Evolutionary conservation across 257 asterid genomes (phyloP).

Genomic region (Solanum phureja): DNA sequence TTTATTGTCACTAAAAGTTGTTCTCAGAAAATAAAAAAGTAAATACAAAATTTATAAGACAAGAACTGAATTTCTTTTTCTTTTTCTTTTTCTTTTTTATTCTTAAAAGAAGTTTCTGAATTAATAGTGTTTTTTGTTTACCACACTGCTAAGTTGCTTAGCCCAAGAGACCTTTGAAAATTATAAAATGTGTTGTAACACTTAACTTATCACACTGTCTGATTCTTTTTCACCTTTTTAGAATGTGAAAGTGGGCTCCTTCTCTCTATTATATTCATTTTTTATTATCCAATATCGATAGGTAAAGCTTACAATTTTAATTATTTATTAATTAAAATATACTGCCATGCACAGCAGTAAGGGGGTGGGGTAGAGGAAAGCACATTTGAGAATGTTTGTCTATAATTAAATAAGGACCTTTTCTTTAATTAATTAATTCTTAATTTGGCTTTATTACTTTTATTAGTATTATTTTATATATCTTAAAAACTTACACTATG

Average conservation of each 20-base stretch:
- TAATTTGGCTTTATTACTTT: neutral
- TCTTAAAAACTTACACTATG: neutral
- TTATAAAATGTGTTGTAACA: neutral
- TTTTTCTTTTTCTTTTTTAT: neutral
- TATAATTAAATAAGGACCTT: neutral
- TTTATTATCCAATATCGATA: neutral
- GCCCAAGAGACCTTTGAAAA: slow-evolving; percentile 1
- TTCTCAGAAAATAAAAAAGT: too few relatives aligned
- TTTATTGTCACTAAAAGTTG: too few relatives aligned
- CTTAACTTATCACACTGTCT: neutral
- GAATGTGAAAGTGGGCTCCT: neutral
- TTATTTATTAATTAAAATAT: neutral
- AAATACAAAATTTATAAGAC: neutral
- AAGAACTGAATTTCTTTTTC: neutral
- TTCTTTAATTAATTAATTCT: neutral
- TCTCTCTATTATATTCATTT: neutral
- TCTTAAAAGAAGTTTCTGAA: neutral
- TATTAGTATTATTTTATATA: neutral
- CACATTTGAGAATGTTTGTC: slow-evolving; percentile 19
- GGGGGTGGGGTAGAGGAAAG: neutral
- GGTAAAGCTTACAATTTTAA: neutral
- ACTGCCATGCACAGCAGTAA: neutral
- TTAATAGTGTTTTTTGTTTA: neutral
- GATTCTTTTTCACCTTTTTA: neutral
- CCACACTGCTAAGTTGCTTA: slow-evolving; percentile 12